Percentiles rank a stretch among this genome's conserved stretches.
phyloP scores from a whole-genome alignment of 768 basidiomycete species.

The Phanerodontia chrysosporium region DNA sequence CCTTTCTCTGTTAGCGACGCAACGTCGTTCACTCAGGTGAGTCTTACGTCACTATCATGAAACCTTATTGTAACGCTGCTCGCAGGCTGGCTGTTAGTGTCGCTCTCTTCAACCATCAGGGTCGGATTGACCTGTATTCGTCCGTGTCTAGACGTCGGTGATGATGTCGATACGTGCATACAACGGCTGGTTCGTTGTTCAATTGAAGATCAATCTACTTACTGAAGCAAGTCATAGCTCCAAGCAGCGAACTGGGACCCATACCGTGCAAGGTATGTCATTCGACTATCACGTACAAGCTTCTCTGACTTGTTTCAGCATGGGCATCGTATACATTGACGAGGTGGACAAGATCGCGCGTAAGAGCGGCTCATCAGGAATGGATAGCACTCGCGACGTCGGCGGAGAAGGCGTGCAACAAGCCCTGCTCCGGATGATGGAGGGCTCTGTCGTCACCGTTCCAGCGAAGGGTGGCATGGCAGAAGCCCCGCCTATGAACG shows the following conservation, averaged over 20 bases:
- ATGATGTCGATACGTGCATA: constrained; percentile 92
- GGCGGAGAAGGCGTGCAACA: constrained; percentile 97
- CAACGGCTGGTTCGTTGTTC: constrained; percentile 61
- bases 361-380: constrained; percentile 46
- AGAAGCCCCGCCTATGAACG: constrained; percentile 42
- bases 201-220: not conserved
- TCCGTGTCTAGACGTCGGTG: constrained; percentile 98
- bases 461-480: constrained; percentile 61
- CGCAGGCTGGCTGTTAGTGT: constrained; percentile 67
- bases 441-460: constrained; percentile 82
- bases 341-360: constrained; percentile 92
- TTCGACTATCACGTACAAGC: not conserved
- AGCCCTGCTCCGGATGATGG: constrained; percentile 88
- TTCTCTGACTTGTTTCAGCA: constrained; percentile 38
- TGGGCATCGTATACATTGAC: constrained; percentile 94
- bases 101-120: not conserved
- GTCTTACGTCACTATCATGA: constrained; percentile 11
- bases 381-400: constrained; percentile 79
- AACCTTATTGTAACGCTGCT: constrained; percentile 1
- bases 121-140: no score
- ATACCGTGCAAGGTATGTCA: constrained; percentile 65
- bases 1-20: constrained; percentile 94
- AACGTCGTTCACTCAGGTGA: constrained; percentile 87
- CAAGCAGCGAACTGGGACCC: constrained; percentile 92
- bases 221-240: constrained; percentile 40